Evolutionary conservation across 257 asterid genomes (phyloP), one percentile per base, ranked within the genome.

Genomic region (Primulina tabacum): DNA sequence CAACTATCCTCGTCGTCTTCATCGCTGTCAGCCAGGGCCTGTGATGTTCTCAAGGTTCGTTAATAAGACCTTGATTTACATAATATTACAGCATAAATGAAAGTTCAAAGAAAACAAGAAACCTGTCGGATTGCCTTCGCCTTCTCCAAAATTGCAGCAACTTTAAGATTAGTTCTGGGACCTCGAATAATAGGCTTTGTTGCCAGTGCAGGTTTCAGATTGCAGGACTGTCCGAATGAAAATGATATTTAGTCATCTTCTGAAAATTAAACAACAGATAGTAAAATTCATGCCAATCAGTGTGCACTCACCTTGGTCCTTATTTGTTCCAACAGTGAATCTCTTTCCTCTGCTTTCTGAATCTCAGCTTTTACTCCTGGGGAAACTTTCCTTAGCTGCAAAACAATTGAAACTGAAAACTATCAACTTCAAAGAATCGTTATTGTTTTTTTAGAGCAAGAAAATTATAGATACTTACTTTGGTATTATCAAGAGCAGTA

Each of bases 121-220:
- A 92, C 97, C 92, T 88, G 96, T 71, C 98, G 93, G 69, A 89
- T 92, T 16, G 95, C 85, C 77, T 88, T 89, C 84, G 96, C 98
- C 82, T 85, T 92, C 77, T 88, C 94, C 88, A 92, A 72, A 64
- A 92, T 85, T 66, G 98, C 96, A 74, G 94, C 88, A 59, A 92
- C 92, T 74, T 73, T 86, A 47, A 92, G 87, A 80, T 92, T 88
- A 69, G 95, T 86, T 67, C 65, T 84, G 61, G 95, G 97, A 60
- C 85, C 96, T 70, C 76, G 90, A 82, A 85, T 60, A 73, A 77
- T 88, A 52, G 98, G 92, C 67, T 96, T 83, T 66, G 87, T 76
- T 43, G 77, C 76, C 61, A 70, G 75, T 28, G 97, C 83, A 61
- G 95, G 97, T 80, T 83, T 92, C 85, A 92, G 75, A 82, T 83